phyloP scores from a whole-genome alignment of 1,284 basidiomycete species.

The Coriolopsis trogii region DNA sequence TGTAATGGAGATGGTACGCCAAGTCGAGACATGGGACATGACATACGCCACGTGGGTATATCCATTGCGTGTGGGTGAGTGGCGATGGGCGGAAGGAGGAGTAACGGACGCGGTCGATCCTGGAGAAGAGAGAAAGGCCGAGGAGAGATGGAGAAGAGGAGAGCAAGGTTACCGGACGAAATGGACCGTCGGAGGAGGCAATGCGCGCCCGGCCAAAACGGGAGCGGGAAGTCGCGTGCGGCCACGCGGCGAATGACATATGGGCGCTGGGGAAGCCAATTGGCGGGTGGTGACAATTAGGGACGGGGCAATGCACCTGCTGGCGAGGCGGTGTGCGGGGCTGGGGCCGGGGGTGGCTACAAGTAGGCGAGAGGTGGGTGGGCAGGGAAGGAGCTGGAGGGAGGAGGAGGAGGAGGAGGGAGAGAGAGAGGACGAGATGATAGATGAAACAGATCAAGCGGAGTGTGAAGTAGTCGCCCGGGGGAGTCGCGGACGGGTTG shows the following conservation, averaged over 20 bases:
- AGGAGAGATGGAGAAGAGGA: background rate
- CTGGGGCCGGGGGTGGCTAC: background rate
- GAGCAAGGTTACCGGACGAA: constrained; percentile 3
- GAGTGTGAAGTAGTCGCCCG: constrained; percentile 22
- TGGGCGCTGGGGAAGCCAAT: constrained; percentile 12
- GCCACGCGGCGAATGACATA: constrained; percentile 16
- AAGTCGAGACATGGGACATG: too few species aligned
- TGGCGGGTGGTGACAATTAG: constrained; percentile 1
- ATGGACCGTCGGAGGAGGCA: background rate
- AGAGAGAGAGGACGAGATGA: constrained; percentile 4
- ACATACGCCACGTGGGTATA: too few species aligned
- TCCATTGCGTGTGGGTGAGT: too few species aligned
- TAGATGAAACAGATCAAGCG: constrained; percentile 28
- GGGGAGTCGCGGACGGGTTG: constrained; percentile 6
- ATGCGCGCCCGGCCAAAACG: background rate
- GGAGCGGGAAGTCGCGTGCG: constrained; percentile 11
- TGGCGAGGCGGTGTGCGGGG: constrained; percentile 13
- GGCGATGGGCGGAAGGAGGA: background rate
- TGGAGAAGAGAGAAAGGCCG: background rate
- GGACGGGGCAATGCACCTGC: constrained; percentile 16
- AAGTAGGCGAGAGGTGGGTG: background rate
- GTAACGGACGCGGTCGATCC: background rate
- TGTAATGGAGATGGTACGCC: too few species aligned
- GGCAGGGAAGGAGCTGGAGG: background rate
- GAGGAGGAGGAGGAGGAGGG: background rate